Evolutionary conservation across 345 rosid genomes (phyloP), one percentile per base, ranked within the genome.

Genomic region (Rubroshorea leprosula): DNA sequence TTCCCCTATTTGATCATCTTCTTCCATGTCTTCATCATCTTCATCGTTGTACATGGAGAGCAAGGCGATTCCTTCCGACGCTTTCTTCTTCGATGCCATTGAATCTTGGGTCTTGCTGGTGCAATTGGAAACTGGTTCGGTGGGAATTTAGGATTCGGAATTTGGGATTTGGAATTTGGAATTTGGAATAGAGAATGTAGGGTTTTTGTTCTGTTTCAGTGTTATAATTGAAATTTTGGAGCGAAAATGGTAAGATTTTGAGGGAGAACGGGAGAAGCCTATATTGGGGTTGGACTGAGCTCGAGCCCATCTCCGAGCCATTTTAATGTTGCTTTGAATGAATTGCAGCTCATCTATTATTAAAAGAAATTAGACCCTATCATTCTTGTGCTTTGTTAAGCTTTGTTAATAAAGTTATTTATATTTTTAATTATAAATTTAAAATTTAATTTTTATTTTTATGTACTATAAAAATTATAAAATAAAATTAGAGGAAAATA

Each of bases 1-100:
- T 12, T 55, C 64, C 4, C 24, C 57, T 15, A 9, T 26, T 10
- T 38, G 55, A n/a, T 43, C 53, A 16, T 62, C 68, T 19, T 87
- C 87, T 60, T 83, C 96, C 89, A 85, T 85, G 7, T 87, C 97
- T 60, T 90, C 97, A 65, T 90, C 97, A 46, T 90, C 95, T 53
- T 84, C 91, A 20, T 82, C 97, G 72, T 75, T 75, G 78, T 91
- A 91, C 70, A 88, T 67, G 26, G 98, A 91, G 0, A 91, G 81
- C 14, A 85, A 74, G 48, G 83, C 84, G 51, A 91, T 91, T 48
- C 98, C 98, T 70, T 91, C 98, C 15, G 82, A 66, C 6, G 73
- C 86, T 49, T 80, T 87, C 76, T 75, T 76, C 71, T 70, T 80
- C 49, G 92, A 69, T 49, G 85, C 81, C 98, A 91, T 91, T 10